Evolutionary conservation across 768 basidiomycete species (phyloP), one percentile per base, ranked within the genome.

Genomic region (Ramaria sp.): DNA sequence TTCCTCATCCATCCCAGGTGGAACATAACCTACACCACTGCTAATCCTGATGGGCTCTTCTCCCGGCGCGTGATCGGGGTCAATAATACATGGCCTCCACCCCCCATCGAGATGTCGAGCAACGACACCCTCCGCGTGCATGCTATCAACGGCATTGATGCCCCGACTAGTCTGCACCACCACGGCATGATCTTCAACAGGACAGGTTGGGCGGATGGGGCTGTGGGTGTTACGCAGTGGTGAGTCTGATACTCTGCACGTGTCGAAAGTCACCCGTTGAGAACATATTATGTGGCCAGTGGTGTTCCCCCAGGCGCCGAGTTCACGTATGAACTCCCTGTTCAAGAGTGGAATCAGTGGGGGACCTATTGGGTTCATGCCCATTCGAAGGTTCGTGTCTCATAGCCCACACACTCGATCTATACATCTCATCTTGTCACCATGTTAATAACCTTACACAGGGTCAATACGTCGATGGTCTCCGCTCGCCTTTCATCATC

Each of bases 171-270:
- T 0, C 70, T 97, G 15, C 95, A 98, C 66, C 86, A 94, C 64
- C 94, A 96, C 69, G 95, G 95, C 58, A 89, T 95, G 85, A 92
- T 82, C 70, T 92, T 96, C 75, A 94, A 93, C 65, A 76, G 78
- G 1, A 77, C 86, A 0, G 78, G 80, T 16, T 96, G 88, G 82
- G 85, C 83, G 74, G 95, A 98, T 66, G 95, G 95, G 36, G 91
- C 95, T 0, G 67, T 78, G 30, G 80, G 75, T 5, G 81, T 92
- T 37, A 78, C 85, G 0, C 89, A 97, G 72, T 98, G 92, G 88
- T 87, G 65, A 48, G 69, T 50, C 24, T 12, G 30, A 27, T 39
- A 16, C 13, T 34, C 32, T 3, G 13, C n/a, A 42, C 38, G 52
- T 20, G 25, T 49, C 24, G 36, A 45, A n/a, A 20, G n/a, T 55